Conservation (phyloP, 106 monocot species). For the Chionographis japonica region DNA sequence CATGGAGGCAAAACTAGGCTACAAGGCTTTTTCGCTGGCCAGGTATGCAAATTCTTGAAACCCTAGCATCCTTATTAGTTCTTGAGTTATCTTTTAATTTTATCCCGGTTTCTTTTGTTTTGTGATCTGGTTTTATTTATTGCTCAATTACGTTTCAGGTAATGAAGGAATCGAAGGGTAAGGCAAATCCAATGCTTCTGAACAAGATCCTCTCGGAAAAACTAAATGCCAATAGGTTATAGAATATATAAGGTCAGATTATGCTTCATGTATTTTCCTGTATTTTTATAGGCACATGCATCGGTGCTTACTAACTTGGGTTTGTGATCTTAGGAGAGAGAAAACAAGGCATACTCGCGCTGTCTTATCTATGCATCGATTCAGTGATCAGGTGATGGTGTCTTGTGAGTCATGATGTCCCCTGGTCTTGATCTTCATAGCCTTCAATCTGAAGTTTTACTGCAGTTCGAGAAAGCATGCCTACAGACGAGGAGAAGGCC, state of each 20-base stretch:
- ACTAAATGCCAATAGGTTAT: constrained; percentile 47
- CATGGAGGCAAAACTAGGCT: constrained; percentile 84
- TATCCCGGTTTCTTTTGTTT: background rate
- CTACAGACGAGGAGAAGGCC: no score
- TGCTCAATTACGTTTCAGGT: constrained; percentile 34
- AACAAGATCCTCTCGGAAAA: constrained; percentile 84
- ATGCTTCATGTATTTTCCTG: no score
- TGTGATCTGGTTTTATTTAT: background rate
- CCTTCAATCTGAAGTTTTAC: no score
- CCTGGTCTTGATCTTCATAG: no score
- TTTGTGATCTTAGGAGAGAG: background rate
- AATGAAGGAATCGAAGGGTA: constrained; percentile 96
- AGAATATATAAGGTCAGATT: background rate
- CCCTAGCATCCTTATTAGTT: background rate
- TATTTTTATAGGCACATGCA: background rate
- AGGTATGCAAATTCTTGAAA: constrained; percentile 26
- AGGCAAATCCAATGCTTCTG: constrained; percentile 84
- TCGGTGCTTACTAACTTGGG: background rate
- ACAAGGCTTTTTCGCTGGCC: constrained; percentile 90
- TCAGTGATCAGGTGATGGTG: no score
- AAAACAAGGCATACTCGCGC: no score
- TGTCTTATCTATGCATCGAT: no score
- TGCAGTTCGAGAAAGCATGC: no score
- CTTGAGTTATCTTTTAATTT: background rate
- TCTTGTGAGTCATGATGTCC: no score